A percentile compares a stretch with the other conserved stretches of the same genome.
phyloP scores from a whole-genome alignment of 129 eudicot species.

The Helianthus annuus region DNA sequence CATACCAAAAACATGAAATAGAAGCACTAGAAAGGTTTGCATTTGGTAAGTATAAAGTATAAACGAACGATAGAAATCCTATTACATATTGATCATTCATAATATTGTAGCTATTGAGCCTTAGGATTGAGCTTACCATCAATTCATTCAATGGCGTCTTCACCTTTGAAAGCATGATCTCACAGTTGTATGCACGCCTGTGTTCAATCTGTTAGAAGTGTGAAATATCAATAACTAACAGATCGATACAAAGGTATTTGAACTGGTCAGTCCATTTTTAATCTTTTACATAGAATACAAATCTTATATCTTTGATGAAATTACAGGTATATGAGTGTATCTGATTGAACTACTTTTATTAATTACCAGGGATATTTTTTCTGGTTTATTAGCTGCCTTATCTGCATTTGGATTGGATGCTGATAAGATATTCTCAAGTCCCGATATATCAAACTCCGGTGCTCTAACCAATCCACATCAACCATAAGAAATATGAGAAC shows the following conservation, averaged over 20 bases:
- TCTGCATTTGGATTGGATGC: conserved; percentile 50
- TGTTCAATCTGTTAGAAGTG: conserved; percentile 68
- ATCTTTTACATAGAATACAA: too few species aligned
- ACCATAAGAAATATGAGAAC: conserved; percentile 9
- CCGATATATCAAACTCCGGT: conserved; percentile 90
- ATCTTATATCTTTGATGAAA: not conserved
- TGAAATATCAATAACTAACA: conserved; percentile 17
- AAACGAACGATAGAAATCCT: conserved; percentile 1
- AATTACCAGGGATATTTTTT: conserved; percentile 84
- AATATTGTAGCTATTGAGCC: conserved; percentile 7
- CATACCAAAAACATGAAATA: conserved; percentile 18
- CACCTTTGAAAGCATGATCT: conserved; percentile 96
- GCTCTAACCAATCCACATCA: conserved; percentile 44
- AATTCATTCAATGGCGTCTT: conserved; percentile 71
- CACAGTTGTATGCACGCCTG: conserved; percentile 93
- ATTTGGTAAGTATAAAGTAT: conserved; percentile 3
- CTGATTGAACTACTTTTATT: conserved; percentile 20
- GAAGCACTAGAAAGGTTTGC: conserved; percentile 16
- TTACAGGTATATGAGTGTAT: not conserved
- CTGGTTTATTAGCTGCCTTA: conserved; percentile 57
- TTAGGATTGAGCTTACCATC: conserved; percentile 66
- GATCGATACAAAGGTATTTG: not conserved
- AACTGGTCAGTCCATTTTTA: too few species aligned
- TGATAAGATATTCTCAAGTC: conserved; percentile 84
- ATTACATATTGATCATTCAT: not conserved